Evolutionary conservation across 352 stramenopile species (phyloP).

Genomic region (Pythium coloratum): DNA sequence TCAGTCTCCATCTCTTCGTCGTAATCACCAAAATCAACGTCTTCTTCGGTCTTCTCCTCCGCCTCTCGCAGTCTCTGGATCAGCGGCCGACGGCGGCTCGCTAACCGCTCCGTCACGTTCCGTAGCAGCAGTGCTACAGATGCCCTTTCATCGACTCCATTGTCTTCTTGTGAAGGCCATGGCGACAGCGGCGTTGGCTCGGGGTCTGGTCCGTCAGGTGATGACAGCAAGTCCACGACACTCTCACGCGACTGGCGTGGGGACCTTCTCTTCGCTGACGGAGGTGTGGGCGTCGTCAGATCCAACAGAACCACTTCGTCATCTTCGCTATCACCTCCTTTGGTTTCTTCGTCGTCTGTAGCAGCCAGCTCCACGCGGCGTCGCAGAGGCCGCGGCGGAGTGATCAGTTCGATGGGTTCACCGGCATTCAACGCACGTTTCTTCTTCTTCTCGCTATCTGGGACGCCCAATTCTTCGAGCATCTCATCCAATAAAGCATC

Average conservation of each 20-base stretch:
- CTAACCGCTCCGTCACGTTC: neutral
- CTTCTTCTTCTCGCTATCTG: slow-evolving; percentile 20
- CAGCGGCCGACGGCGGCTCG: neutral
- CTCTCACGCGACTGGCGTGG: slow-evolving; percentile 18
- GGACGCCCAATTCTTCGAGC: slow-evolving; percentile 26
- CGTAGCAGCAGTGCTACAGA: no score
- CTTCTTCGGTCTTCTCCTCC: neutral
- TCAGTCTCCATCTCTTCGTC: neutral
- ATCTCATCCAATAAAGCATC: slow-evolving; percentile 24
- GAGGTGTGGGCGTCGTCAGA: slow-evolving; percentile 29
- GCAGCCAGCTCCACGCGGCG: neutral
- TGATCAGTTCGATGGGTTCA: slow-evolving; percentile 24
- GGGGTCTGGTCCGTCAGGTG: slow-evolving; percentile 18
- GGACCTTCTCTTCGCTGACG: slow-evolving; percentile 8
- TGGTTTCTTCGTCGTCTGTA: slow-evolving; percentile 3
- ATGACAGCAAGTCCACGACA: slow-evolving; percentile 53
- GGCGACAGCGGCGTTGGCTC: slow-evolving; percentile 9
- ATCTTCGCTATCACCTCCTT: neutral
- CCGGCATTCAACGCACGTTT: neutral
- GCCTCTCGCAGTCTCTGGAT: neutral
- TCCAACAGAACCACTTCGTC: slow-evolving; percentile 17
- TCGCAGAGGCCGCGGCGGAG: slow-evolving; percentile 12
- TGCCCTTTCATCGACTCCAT: neutral
- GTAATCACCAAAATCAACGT: neutral
- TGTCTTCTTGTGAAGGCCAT: neutral